Percentiles rank a stretch among this genome's conserved stretches.
These are phyloP conservation scores for Cajanus cajan DNA, from an alignment of 306 rosid genomes.

Conservation along the genomic window DNA sequence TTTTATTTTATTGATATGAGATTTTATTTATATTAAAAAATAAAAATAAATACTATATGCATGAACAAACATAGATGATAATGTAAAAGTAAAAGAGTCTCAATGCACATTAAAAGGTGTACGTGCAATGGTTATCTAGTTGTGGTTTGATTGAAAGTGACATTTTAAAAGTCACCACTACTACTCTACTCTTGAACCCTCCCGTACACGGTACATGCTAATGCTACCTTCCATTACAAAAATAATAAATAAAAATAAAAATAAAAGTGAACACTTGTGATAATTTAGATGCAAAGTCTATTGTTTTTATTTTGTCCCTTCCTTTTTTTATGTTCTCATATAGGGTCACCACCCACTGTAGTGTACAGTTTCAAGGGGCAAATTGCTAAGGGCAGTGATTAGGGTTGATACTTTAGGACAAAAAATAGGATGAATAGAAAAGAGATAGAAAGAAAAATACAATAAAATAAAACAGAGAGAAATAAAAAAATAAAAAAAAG, in stretches of 20 bases:
- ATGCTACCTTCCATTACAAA: not conserved
- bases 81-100: not conserved
- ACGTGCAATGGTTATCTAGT: constrained; percentile 3
- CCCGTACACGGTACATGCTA: not conserved
- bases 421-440: too few species aligned
- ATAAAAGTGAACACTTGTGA: not conserved
- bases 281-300: not conserved
- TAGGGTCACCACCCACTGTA: not conserved
- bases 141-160: constrained; percentile 29
- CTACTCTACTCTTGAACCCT: not conserved
- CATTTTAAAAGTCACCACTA: constrained; percentile 12
- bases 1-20: too few species aligned
- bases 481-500: too few species aligned
- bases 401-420: too few species aligned
- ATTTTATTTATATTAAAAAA: too few species aligned
- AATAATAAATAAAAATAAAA: not conserved
- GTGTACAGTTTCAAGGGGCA: not conserved
- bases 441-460: too few species aligned
- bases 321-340: not conserved
- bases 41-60: too few species aligned
- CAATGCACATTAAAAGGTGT: constrained; percentile 12
- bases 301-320: constrained; percentile 11
- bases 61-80: not conserved
- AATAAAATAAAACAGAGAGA: too few species aligned
- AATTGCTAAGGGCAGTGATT: too few species aligned